Conservation (phyloP, 805 yeast genomes). For the Brettanomyces bruxellensis region DNA sequence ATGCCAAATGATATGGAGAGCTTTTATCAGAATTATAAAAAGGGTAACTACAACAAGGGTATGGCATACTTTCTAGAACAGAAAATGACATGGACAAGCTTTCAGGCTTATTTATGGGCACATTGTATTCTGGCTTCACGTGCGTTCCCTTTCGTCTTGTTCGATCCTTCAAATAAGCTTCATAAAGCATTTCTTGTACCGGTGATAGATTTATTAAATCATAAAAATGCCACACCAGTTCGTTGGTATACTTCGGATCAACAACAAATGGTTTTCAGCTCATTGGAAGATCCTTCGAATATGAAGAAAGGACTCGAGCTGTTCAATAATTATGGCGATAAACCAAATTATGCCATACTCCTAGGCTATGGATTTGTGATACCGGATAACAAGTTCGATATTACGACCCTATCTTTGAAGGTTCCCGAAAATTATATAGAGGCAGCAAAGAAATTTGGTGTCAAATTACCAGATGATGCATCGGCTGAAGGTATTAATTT, state of each 20-base stretch:
- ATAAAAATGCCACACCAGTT: conserved; percentile 49
- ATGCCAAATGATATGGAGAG: conserved; percentile 12
- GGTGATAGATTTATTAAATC: conserved; percentile 69
- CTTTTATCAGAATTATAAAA: conserved; percentile 16
- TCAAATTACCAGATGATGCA: conserved; percentile 32
- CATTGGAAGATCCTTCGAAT: conserved; percentile 19
- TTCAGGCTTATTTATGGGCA: conserved; percentile 71
- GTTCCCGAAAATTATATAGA: conserved; percentile 27
- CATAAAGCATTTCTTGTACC: conserved; percentile 67
- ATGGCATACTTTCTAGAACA: background rate
- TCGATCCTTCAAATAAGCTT: conserved; percentile 23
- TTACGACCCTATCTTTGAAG: conserved; percentile 51
- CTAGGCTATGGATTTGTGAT: conserved; percentile 74
- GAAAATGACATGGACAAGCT: conserved; percentile 43
- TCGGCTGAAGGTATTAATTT: conserved; percentile 30
- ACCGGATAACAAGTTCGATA: conserved; percentile 42
- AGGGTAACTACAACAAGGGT: background rate
- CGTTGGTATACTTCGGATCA: conserved; percentile 40
- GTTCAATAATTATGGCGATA: conserved; percentile 76
- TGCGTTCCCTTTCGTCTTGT: conserved; percentile 68
- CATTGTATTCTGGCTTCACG: conserved; percentile 61
- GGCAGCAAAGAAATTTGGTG: conserved; percentile 28
- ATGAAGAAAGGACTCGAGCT: conserved; percentile 46
- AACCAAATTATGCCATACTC: conserved; percentile 54
- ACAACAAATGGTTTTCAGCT: conserved; percentile 27